These are phyloP conservation scores for Trypanosoma conorhini DNA, from an alignment of 208 protist genomes.

Conservation along the genomic window DNA sequence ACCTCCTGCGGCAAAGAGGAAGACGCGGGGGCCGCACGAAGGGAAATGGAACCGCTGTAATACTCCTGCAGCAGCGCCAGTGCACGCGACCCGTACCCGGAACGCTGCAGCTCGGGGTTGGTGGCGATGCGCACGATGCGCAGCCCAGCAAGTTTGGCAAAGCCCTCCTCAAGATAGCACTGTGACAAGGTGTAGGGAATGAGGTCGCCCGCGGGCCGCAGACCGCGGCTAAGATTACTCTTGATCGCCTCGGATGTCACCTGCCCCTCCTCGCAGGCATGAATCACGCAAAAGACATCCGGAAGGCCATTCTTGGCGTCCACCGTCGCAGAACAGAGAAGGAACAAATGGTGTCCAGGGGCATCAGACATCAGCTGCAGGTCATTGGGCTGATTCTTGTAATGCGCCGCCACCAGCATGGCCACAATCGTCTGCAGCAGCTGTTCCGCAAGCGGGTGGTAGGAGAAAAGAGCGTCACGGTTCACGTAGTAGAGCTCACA, in stretches of 20 bases:
- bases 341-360: constrained; percentile 98
- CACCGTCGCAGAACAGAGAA: constrained; percentile 90
- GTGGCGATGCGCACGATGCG: constrained; percentile 99
- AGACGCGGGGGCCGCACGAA: constrained; percentile 26
- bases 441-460: constrained; percentile 93
- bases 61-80: constrained; percentile 94
- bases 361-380: constrained; percentile 99
- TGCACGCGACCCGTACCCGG: constrained; percentile 97
- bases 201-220: constrained; percentile 97
- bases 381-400: constrained; percentile 99
- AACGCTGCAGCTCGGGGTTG: constrained; percentile 95
- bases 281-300: constrained; percentile 98
- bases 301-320: constrained; percentile 75
- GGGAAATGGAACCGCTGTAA: constrained; percentile 92
- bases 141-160: constrained; percentile 95
- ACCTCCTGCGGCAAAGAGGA: background rate
- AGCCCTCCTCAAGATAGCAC: constrained; percentile 95
- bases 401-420: constrained; percentile 97
- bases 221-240: constrained; percentile 83
- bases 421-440: constrained; percentile 97
- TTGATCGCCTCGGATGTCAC: constrained; percentile 92
- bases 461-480: constrained; percentile 99
- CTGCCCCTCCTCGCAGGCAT: constrained; percentile 97
- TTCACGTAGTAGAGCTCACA: constrained; percentile 99
- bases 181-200: constrained; percentile 99